Evolutionary conservation across 371 early-diverging fungal genomes (phyloP).

Genomic region (Mortierella sp.): DNA sequence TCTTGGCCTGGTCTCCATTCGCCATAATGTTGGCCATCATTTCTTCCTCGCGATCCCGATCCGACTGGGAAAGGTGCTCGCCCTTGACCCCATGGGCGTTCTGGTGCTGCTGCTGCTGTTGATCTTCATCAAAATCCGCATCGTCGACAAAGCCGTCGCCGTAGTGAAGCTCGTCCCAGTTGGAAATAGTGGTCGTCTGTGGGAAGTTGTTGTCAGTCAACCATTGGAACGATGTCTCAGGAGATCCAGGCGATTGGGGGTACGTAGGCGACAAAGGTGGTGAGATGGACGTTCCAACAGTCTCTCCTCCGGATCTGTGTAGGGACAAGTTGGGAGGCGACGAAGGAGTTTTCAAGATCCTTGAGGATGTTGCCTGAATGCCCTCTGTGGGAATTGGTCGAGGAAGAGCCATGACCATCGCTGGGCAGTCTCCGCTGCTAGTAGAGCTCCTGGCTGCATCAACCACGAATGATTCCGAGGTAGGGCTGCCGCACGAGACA

Average conservation of each 20-base stretch:
- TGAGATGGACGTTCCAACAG: slow-evolving; percentile 15
- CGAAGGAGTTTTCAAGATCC: slow-evolving; percentile 31
- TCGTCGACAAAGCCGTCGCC: slow-evolving; percentile 18
- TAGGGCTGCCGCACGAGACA: background rate
- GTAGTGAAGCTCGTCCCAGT: slow-evolving; percentile 34
- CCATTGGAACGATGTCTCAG: slow-evolving; percentile 19
- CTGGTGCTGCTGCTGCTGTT: background rate
- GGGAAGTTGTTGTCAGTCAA: slow-evolving; percentile 19
- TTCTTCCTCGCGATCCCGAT: slow-evolving; percentile 46
- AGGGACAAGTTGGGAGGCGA: slow-evolving; percentile 47
- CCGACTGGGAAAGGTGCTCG: slow-evolving; percentile 39
- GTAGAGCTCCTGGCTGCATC: background rate
- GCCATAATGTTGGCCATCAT: slow-evolving; percentile 54
- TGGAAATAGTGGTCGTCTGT: slow-evolving; percentile 1
- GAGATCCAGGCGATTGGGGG: slow-evolving; percentile 26
- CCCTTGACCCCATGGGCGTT: slow-evolving; percentile 31
- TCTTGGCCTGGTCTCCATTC: slow-evolving; percentile 41
- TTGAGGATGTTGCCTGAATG: background rate
- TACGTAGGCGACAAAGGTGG: slow-evolving; percentile 30
- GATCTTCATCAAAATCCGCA: slow-evolving; percentile 21
- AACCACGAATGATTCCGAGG: background rate
- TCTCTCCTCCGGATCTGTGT: slow-evolving; percentile 4
- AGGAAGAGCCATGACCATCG: slow-evolving; percentile 11
- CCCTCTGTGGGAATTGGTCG: background rate
- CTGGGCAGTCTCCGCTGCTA: background rate